Percentiles rank a stretch among this genome's conserved stretches.
Conservation (phyloP, 768 basidiomycete species). For the Rhodotorula graminis region DNA sequence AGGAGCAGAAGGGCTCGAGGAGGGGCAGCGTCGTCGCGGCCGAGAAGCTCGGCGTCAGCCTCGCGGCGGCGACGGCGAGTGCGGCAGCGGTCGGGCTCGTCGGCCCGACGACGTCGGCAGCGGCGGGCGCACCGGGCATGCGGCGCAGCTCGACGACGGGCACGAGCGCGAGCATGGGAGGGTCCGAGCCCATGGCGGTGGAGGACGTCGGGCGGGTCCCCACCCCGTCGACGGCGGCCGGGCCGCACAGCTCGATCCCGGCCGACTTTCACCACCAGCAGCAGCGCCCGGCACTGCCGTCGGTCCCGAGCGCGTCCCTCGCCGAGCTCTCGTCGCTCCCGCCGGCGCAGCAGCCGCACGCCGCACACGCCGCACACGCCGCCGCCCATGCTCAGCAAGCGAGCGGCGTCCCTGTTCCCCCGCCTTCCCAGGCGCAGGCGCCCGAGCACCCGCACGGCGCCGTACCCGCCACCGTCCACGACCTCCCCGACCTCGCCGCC, state of each 20-base stretch:
- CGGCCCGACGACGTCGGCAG: not conserved
- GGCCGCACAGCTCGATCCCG: not conserved
- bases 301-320: not conserved
- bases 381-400: too few relatives aligned
- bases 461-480: not conserved
- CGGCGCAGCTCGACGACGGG: not conserved
- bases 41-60: not conserved
- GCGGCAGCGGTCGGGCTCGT: not conserved
- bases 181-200: slow-evolving; percentile 12
- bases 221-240: too few relatives aligned
- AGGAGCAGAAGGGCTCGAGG: slow-evolving; percentile 6
- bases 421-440: too few relatives aligned
- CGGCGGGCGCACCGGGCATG: not conserved
- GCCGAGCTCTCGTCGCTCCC: not conserved
- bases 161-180: not conserved
- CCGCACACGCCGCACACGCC: not conserved
- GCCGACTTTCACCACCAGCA: not conserved
- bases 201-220: slow-evolving; percentile 9
- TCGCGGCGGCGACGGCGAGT: slow-evolving; percentile 3
- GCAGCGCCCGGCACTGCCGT: not conserved
- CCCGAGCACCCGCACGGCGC: too few relatives aligned
- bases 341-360: not conserved
- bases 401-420: too few relatives aligned
- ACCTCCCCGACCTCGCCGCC: slow-evolving; percentile 2
- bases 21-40: not conserved